Percentiles rank a stretch among this genome's conserved stretches.
phyloP scores from a whole-genome alignment of 2,329 filamentous ascomycete species.

The Botrytis tulipae region DNA sequence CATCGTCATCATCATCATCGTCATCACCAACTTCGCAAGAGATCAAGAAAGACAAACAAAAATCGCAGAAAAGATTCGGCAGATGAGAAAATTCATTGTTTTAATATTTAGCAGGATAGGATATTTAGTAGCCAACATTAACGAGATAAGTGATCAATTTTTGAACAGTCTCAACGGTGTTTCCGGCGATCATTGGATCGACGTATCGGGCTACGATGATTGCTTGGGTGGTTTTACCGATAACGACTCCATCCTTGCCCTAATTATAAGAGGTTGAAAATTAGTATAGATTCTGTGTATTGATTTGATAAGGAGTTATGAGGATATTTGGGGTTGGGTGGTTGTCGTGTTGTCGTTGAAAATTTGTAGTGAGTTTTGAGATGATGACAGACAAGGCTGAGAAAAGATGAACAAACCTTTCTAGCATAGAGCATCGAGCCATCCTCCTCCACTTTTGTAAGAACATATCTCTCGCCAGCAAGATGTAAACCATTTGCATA shows the following conservation, averaged over 20 bases:
- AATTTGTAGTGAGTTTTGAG: neutral
- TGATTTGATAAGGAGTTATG: too few species aligned
- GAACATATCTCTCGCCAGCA: slow-evolving; percentile 73
- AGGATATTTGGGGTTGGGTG: too few species aligned
- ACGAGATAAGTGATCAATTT: slow-evolving; percentile 85
- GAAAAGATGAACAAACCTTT: slow-evolving; percentile 59
- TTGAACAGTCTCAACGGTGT: slow-evolving; percentile 76
- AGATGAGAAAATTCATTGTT: slow-evolving; percentile 13
- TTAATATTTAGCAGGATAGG: slow-evolving; percentile 27
- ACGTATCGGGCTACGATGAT: slow-evolving; percentile 86
- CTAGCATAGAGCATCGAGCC: slow-evolving; percentile 72
- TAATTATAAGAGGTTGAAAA: slow-evolving; percentile 37
- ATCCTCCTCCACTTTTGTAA: slow-evolving; percentile 71
- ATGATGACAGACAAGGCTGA: neutral
- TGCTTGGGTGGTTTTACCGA: slow-evolving; percentile 84
- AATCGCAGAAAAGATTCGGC: neutral
- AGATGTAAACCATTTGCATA: slow-evolving; percentile 73
- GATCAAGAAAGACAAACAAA: neutral
- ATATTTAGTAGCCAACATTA: slow-evolving; percentile 60
- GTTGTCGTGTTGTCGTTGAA: neutral
- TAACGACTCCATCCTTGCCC: slow-evolving; percentile 77
- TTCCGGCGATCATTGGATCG: slow-evolving; percentile 69
- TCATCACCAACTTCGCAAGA: slow-evolving; percentile 3
- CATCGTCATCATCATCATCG: neutral
- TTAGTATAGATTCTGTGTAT: slow-evolving; percentile 5